Conservation (phyloP, 2,329 filamentous ascomycete genomes). For the Elsinoe batatas region DNA sequence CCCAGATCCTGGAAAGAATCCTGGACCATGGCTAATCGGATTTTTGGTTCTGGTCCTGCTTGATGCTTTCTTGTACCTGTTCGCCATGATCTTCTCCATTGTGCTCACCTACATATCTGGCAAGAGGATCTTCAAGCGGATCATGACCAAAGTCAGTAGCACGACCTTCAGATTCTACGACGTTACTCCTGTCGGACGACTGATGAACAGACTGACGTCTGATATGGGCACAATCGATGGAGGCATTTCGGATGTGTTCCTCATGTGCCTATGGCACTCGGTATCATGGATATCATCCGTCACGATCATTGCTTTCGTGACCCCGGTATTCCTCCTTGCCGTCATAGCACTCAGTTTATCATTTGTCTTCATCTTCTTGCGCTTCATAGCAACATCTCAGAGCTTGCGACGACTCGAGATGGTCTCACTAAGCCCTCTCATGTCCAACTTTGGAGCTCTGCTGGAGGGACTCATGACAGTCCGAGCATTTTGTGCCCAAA, state of each 20-base stretch:
- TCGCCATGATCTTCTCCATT: slow-evolving; percentile 58
- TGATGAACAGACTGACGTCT: slow-evolving; percentile 87
- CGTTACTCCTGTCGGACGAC: slow-evolving; percentile 72
- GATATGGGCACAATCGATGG: slow-evolving; percentile 87
- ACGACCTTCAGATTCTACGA: slow-evolving; percentile 89
- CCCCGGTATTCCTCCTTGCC: slow-evolving; percentile 65
- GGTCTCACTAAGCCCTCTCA: slow-evolving; percentile 77
- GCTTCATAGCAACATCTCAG: slow-evolving; percentile 74
- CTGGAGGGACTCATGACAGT: slow-evolving; percentile 80
- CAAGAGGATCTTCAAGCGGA: slow-evolving; percentile 61
- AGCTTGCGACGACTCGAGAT: slow-evolving; percentile 76
- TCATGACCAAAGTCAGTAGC: slow-evolving; percentile 62
- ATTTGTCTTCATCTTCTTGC: slow-evolving; percentile 65
- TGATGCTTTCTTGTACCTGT: slow-evolving; percentile 49
- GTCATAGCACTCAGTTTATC: slow-evolving; percentile 55
- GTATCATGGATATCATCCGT: slow-evolving; percentile 66
- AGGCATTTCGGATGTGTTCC: slow-evolving; percentile 66
- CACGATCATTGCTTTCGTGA: slow-evolving; percentile 67
- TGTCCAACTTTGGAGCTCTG: slow-evolving; percentile 86
- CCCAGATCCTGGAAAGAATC: slow-evolving; percentile 57
- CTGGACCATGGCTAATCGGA: slow-evolving; percentile 62
- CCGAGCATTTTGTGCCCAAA: slow-evolving; percentile 68
- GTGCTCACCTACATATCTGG: slow-evolving; percentile 73
- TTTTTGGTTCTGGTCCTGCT: slow-evolving; percentile 57
- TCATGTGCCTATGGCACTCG: slow-evolving; percentile 57